Percentiles rank a stretch among this genome's conserved stretches.
phyloP scores from a whole-genome alignment of 805 yeast genomes.

The Priceomyces melissophilus region DNA sequence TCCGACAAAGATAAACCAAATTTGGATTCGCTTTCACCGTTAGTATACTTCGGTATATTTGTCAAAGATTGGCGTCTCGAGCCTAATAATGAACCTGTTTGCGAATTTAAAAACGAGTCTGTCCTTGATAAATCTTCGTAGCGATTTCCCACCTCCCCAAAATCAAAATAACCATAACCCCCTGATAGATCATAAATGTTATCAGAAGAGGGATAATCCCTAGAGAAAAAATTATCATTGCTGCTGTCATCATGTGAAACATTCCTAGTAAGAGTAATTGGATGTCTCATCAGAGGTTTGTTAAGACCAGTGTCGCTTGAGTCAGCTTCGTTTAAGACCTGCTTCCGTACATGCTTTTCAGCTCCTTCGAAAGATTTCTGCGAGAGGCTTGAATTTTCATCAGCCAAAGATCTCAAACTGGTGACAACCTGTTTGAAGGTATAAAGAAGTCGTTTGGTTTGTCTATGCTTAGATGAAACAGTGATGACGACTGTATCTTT shows the following conservation, averaged over 20 bases:
- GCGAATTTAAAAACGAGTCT: conserved; percentile 26
- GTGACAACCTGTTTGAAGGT: conserved; percentile 61
- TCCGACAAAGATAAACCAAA: conserved; percentile 34
- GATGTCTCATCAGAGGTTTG: conserved; percentile 21
- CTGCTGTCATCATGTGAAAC: conserved; percentile 14
- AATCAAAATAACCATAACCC: conserved; percentile 85
- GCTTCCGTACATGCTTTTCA: conserved; percentile 31
- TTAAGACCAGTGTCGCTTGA: conserved; percentile 24
- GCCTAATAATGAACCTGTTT: conserved; percentile 21
- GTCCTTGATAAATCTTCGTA: conserved; percentile 35
- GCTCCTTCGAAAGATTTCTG: conserved; percentile 27
- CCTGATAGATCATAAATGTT: conserved; percentile 49
- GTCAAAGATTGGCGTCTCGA: conserved; percentile 31
- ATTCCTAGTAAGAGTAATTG: conserved; percentile 20
- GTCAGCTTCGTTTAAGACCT: conserved; percentile 32
- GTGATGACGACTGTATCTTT: conserved; percentile 75
- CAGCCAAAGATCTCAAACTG: conserved; percentile 53
- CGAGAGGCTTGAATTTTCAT: conserved; percentile 32
- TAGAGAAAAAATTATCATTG: conserved; percentile 1
- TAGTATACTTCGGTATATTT: conserved; percentile 16
- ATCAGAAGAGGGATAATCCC: conserved; percentile 24
- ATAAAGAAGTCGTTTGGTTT: conserved; percentile 71
- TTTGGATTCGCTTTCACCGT: conserved; percentile 18
- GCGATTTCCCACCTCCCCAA: conserved; percentile 60
- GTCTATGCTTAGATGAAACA: conserved; percentile 84